A percentile compares a stretch with the other conserved stretches of the same genome.
Evolutionary conservation across 805 yeast species (phyloP).

Genomic region (Wickerhamomyces chambardii): DNA sequence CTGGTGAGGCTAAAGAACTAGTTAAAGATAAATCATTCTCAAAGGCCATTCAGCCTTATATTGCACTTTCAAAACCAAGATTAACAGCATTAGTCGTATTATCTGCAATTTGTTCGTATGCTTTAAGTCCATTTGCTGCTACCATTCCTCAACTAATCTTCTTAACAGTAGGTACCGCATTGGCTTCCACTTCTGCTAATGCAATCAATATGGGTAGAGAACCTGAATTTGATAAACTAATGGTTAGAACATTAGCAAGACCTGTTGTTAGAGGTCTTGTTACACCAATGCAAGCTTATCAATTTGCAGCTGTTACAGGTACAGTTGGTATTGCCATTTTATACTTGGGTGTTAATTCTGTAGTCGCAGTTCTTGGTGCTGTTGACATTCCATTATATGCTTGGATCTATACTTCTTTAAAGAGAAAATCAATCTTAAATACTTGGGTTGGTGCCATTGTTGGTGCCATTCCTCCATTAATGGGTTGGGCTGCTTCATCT

Average conservation of each 20-base stretch:
- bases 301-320: constrained; percentile 74
- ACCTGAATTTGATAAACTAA: constrained; percentile 77
- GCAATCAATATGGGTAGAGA: constrained; percentile 97
- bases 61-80: constrained; percentile 85
- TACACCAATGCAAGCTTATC: constrained; percentile 67
- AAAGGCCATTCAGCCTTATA: constrained; percentile 46
- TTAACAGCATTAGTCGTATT: constrained; percentile 81
- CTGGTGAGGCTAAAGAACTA: too few species aligned
- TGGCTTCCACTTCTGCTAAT: constrained; percentile 91
- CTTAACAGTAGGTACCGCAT: constrained; percentile 76
- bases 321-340: constrained; percentile 58
- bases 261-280: constrained; percentile 86
- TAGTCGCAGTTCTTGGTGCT: constrained; percentile 76
- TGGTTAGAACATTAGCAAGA: constrained; percentile 82
- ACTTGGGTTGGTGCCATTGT: constrained; percentile 99
- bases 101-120: constrained; percentile 90
- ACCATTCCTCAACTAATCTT: constrained; percentile 61
- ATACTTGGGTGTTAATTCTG: constrained; percentile 75
- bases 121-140: constrained; percentile 79
- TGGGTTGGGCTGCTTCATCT: constrained; percentile 98
- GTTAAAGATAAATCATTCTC: constrained; percentile 14
- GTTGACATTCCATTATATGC: constrained; percentile 76
- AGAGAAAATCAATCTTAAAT: constrained; percentile 74
- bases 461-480: constrained; percentile 96
- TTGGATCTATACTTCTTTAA: constrained; percentile 87